Percentiles rank a stretch among this genome's conserved stretches.
These are phyloP conservation scores for Suhomyces sp. DNA, from an alignment of 805 yeast genomes.

Conservation along the genomic window DNA sequence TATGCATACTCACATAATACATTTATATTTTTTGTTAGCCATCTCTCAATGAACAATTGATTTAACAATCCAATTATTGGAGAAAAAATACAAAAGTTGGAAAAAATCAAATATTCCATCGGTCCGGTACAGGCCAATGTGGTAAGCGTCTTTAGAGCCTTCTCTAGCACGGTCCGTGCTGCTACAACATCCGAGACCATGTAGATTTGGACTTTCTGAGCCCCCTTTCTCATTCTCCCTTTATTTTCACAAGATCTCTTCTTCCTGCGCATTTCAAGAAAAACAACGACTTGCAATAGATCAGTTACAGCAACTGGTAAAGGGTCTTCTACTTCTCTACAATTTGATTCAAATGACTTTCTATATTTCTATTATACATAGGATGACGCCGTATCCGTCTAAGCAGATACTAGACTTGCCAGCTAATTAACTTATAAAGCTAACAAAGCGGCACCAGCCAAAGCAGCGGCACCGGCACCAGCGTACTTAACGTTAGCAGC, in stretches of 20 bases:
- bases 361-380: slow-evolving; percentile 9
- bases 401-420: neutral
- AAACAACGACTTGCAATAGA: too few relatives aligned
- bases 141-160: neutral
- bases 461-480: slow-evolving; percentile 47
- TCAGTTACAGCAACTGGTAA: too few relatives aligned
- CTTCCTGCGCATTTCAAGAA: too few relatives aligned
- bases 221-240: neutral
- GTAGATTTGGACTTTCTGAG: neutral
- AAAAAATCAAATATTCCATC: neutral
- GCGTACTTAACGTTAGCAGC: slow-evolving; percentile 30
- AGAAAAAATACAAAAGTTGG: neutral
- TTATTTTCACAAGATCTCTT: too few relatives aligned
- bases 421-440: slow-evolving; percentile 14
- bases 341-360: neutral
- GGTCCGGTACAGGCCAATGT: too few relatives aligned
- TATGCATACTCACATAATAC: too few relatives aligned
- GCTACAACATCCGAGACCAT: too few relatives aligned
- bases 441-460: slow-evolving; percentile 49
- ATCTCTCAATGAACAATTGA: too few relatives aligned
- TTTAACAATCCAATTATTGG: too few relatives aligned
- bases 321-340: too few relatives aligned
- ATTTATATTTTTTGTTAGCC: neutral
- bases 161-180: too few relatives aligned
- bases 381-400: neutral